Base-by-base conservation (phyloP, 1,284 basidiomycete genomes). In the Boletus sp. region DNA sequence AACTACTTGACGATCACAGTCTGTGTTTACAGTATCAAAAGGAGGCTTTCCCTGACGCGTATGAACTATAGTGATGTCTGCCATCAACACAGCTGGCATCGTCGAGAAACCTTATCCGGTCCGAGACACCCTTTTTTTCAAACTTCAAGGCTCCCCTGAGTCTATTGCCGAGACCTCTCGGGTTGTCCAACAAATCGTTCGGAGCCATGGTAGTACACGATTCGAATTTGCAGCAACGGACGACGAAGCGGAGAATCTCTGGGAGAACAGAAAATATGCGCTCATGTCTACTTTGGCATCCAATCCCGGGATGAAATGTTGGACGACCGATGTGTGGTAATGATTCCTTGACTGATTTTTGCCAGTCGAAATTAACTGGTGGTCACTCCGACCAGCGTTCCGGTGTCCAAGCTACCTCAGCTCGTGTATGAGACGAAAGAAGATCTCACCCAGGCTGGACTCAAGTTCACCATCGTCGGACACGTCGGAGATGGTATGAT, bases 241-340 rank as follows among this genome's bases (percentile, higher is more conserved):
- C 40, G 78, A 87, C 50, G 91, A 94, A 71, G 93, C 91, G 0
- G 86, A 87, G 5, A 85, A 88, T 61, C 77, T 98, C 16, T 98
- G 95, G 96, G 84, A 90, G 68, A 93, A 93, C 64, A 80, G 88
- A 52, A 98, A 97, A 78, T 90, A 92, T 70, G 91, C 92, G 6
- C 76, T 95, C 38, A 92, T 86, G 81, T 89, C 86, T 52, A 88
- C 88, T 13, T 72, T 93, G 64, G 85, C 85, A 23, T 79, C 87
- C 21, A 75, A 85, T 58, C 88, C 90, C 6, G 88, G 85, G 14
- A 77, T 79, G 16, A 83, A 82, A 54, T 89, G 88, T 61, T 95
- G 93, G 91, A 91, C 91, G 8, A 96, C 94, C 1, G 94, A 95
- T 74, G 91, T 94, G 49, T 94, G 92, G 91, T 88, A 68, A 53